These are phyloP conservation scores for Termitomyces sp. DNA, from an alignment of 768 basidiomycete species.

Conservation along the genomic window DNA sequence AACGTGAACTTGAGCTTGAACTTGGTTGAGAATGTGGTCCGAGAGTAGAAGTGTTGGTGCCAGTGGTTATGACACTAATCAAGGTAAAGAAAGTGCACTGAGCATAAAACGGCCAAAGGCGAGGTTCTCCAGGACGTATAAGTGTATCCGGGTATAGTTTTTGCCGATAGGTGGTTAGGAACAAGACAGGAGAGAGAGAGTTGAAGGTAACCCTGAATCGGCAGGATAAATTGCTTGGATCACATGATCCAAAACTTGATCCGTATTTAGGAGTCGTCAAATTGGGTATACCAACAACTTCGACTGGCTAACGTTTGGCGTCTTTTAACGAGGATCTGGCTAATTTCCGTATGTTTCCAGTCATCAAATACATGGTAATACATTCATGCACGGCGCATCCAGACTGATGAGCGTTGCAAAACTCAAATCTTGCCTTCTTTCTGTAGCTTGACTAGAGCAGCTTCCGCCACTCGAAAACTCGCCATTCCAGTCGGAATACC, in stretches of 20 bases:
- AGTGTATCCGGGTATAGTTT: conserved; percentile 12
- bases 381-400: not conserved
- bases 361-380: not conserved
- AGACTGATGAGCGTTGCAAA: not conserved
- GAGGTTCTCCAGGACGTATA: conserved; percentile 2
- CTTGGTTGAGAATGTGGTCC: conserved; percentile 3
- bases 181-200: conserved; percentile 3
- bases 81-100: conserved; percentile 7
- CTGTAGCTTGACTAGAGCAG: conserved; percentile 30
- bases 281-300: no score
- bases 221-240: not conserved
- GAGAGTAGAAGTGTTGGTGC: conserved; percentile 3
- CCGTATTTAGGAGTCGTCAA: no score
- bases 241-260: not conserved
- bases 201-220: not conserved
- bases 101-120: conserved; percentile 11
- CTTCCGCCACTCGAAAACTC: conserved; percentile 35
- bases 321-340: not conserved
- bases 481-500: conserved; percentile 38
- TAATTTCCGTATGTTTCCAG: no score
- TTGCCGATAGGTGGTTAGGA: conserved; percentile 4
- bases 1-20: conserved; percentile 1
- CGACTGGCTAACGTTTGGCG: not conserved
- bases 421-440: conserved; percentile 23
- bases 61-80: conserved; percentile 10